These are phyloP conservation scores for Teunomyces kruisii DNA, from an alignment of 805 yeast species.

Conservation along the genomic window DNA sequence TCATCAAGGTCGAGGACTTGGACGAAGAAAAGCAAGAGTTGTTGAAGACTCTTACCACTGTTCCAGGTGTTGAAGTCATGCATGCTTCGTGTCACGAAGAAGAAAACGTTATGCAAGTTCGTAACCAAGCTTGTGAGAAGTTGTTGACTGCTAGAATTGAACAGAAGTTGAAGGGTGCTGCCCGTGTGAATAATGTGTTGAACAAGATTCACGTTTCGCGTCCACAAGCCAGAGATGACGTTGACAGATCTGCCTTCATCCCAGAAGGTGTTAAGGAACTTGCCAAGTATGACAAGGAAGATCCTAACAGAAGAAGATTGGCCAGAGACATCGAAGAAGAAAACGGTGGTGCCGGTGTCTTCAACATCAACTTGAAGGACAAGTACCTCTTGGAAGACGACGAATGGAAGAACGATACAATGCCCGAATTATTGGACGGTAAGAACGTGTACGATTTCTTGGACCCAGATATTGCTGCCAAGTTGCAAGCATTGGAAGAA, in stretches of 20 bases:
- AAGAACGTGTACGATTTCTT: conserved; percentile 95
- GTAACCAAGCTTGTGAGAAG: conserved; percentile 97
- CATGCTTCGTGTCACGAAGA: conserved; percentile 91
- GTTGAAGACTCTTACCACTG: conserved; percentile 60
- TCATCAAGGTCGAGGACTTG: conserved; percentile 81
- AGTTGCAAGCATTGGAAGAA: conserved; percentile 91
- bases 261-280: conserved; percentile 69
- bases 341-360: conserved; percentile 99
- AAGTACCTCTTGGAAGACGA: conserved; percentile 91
- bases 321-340: conserved; percentile 90
- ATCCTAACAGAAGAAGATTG: conserved; percentile 77
- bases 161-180: conserved; percentile 90
- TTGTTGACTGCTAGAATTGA: conserved; percentile 93
- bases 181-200: conserved; percentile 83
- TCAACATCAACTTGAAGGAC: conserved; percentile 89
- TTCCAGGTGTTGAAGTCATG: conserved; percentile 88
- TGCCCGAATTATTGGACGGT: conserved; percentile 97
- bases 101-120: conserved; percentile 91
- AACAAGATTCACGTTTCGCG: conserved; percentile 94
- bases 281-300: conserved; percentile 71
- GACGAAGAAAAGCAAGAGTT: conserved; percentile 71
- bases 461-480: conserved; percentile 92
- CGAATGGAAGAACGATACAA: conserved; percentile 94
- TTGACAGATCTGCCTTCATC: conserved; percentile 73
- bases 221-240: conserved; percentile 87